Evolutionary conservation across 192 early-diverging fungal genomes (phyloP).

Genomic region (Podila verticillata): DNA sequence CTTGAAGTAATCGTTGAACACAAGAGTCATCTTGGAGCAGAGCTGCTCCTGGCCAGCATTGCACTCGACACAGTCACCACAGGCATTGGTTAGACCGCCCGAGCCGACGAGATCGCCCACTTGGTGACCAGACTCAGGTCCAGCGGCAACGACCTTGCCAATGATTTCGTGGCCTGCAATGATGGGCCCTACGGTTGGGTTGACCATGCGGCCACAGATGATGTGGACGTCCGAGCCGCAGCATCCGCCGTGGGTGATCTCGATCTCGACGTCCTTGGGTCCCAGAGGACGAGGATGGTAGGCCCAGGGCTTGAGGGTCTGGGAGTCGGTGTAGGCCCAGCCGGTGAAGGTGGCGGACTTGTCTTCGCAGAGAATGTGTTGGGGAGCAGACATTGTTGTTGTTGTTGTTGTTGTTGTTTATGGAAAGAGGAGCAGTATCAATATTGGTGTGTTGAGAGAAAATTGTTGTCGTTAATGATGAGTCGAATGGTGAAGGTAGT

Average conservation of each 20-base stretch:
- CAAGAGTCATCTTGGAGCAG: slow-evolving; percentile 54
- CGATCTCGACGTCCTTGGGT: no score
- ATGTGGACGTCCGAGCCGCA: slow-evolving; percentile 82
- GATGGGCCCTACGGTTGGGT: slow-evolving; percentile 11
- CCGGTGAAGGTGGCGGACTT: slow-evolving; percentile 60
- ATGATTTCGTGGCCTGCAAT: slow-evolving; percentile 64
- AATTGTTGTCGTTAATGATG: no score
- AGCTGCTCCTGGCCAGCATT: slow-evolving; percentile 34
- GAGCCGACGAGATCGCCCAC: slow-evolving; percentile 72
- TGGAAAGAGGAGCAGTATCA: no score
- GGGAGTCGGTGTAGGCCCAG: slow-evolving; percentile 38
- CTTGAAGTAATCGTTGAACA: slow-evolving; percentile 66
- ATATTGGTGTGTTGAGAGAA: no score
- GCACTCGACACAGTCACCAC: slow-evolving; percentile 56
- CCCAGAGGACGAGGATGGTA: no score
- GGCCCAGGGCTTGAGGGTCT: slow-evolving; percentile 47
- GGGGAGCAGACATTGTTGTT: neutral
- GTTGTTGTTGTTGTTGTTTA: neutral
- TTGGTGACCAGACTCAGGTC: slow-evolving; percentile 44
- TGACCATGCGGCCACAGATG: slow-evolving; percentile 67
- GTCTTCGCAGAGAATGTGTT: slow-evolving; percentile 51
- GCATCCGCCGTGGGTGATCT: no score
- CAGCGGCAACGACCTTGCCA: slow-evolving; percentile 50
- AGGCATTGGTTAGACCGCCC: slow-evolving; percentile 71
- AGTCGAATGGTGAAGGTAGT: no score